Conservation (phyloP, 2,329 filamentous ascomycete genomes). For the Phialocephala subalpina region DNA sequence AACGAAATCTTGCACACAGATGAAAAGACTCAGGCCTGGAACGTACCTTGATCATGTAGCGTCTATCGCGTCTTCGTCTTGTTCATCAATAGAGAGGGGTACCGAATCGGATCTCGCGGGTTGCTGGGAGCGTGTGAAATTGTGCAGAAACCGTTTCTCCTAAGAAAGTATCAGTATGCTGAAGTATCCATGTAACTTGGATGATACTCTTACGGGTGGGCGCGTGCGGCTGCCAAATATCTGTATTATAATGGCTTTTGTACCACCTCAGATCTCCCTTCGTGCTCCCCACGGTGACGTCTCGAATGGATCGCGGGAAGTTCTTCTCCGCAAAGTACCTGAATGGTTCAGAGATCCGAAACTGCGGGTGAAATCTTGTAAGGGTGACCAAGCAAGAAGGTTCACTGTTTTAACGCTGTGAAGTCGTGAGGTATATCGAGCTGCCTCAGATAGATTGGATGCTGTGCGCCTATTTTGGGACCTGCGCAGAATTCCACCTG, state of each 20-base stretch:
- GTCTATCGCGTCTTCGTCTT: constrained; percentile 25
- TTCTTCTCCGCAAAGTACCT: constrained; percentile 23
- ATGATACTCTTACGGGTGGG: constrained; percentile 18
- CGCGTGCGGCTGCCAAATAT: constrained; percentile 17
- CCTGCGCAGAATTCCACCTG: constrained; percentile 16
- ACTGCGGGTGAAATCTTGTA: constrained; percentile 15
- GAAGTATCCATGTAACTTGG: constrained; percentile 19
- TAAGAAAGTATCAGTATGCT: constrained; percentile 30
- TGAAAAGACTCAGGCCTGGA: constrained; percentile 28
- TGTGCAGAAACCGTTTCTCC: constrained; percentile 23
- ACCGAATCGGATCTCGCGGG: constrained; percentile 14
- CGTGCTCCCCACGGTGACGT: constrained; percentile 18
- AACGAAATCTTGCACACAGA: constrained; percentile 26
- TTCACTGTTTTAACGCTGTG: constrained; percentile 5
- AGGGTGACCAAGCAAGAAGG: constrained; percentile 18
- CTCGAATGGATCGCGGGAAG: constrained; percentile 24
- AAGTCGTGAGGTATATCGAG: constrained; percentile 16
- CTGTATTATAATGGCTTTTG: constrained; percentile 23
- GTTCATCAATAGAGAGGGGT: neutral
- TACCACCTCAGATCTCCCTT: constrained; percentile 18
- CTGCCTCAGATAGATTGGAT: constrained; percentile 24
- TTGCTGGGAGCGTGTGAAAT: constrained; percentile 10
- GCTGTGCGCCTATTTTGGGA: constrained; percentile 16
- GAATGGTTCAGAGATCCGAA: constrained; percentile 19
- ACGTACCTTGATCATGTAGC: constrained; percentile 31